Evolutionary conservation across 2,329 filamentous ascomycete species (phyloP).

Genomic region (Leptographium wingfieldii): DNA sequence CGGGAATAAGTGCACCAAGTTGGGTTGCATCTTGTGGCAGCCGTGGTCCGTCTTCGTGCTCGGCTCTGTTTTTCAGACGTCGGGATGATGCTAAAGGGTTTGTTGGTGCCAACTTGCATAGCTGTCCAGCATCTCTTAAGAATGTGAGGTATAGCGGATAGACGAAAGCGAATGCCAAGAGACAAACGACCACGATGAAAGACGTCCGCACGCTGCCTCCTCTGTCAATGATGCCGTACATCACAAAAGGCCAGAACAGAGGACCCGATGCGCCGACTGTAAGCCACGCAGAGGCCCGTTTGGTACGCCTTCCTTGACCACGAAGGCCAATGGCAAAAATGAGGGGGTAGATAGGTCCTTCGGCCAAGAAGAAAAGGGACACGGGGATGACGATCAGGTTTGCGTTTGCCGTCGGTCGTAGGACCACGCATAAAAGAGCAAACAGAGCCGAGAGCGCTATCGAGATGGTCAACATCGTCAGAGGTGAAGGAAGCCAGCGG

Average conservation of each 20-base stretch:
- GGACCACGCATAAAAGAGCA: conserved; percentile 32
- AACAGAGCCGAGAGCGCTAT: conserved; percentile 48
- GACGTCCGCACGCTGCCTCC: conserved; percentile 50
- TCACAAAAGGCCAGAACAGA: conserved; percentile 60
- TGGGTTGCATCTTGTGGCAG: too few relatives aligned
- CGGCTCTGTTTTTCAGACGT: too few relatives aligned
- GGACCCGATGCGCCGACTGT: conserved; percentile 65
- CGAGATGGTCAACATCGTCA: conserved; percentile 54
- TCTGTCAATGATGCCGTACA: conserved; percentile 51
- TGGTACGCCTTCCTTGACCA: conserved; percentile 68
- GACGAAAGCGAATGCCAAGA: conserved; percentile 32
- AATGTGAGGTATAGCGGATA: conserved; percentile 38
- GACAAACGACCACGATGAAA: conserved; percentile 48
- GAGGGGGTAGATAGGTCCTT: conserved; percentile 72
- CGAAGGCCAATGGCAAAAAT: conserved; percentile 70
- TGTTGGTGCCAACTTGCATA: conserved; percentile 14
- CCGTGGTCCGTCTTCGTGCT: too few relatives aligned
- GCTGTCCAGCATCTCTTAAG: conserved; percentile 29
- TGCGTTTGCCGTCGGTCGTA: conserved; percentile 28
- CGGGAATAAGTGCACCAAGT: too few relatives aligned
- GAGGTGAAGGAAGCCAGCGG: conserved; percentile 48
- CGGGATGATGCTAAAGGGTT: too few relatives aligned
- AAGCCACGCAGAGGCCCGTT: conserved; percentile 64
- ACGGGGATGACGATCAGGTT: conserved; percentile 47
- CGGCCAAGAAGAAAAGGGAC: conserved; percentile 64